Evolutionary conservation across 257 asterid genomes (phyloP).

Genomic region (Petunia axillaris): DNA sequence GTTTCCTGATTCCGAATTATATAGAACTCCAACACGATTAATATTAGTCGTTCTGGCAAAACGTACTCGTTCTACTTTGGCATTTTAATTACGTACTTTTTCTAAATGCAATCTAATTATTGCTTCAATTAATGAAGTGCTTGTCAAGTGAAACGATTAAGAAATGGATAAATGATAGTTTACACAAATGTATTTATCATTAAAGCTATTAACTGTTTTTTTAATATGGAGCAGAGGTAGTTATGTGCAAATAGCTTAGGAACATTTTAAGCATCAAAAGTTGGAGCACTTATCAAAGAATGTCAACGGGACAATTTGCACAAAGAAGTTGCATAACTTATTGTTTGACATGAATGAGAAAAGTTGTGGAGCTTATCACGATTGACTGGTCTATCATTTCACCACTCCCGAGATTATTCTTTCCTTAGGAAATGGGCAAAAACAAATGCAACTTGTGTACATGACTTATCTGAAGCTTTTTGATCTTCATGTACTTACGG

Average conservation of each 20-base stretch:
- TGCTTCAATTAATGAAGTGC: too few relatives aligned
- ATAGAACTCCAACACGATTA: neutral
- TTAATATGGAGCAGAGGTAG: neutral
- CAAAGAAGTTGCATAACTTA: neutral
- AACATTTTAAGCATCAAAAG: neutral
- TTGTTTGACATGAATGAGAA: too few relatives aligned
- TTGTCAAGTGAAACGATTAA: too few relatives aligned
- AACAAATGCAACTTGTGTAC: neutral
- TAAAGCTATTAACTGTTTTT: too few relatives aligned
- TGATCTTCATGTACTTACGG: neutral
- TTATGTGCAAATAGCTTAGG: neutral
- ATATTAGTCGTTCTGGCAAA: too few relatives aligned
- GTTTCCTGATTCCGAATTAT: neutral
- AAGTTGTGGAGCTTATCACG: too few relatives aligned
- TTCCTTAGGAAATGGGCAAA: neutral
- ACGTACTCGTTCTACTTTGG: too few relatives aligned
- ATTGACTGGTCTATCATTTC: neutral
- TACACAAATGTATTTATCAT: too few relatives aligned
- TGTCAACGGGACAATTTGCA: constrained; percentile 19
- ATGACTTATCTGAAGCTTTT: neutral
- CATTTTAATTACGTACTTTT: too few relatives aligned
- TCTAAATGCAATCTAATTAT: too few relatives aligned
- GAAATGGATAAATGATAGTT: too few relatives aligned
- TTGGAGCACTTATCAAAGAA: neutral
- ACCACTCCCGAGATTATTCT: neutral